Evolutionary conservation across 306 rosid genomes (phyloP), one percentile per base, ranked within the genome.

Genomic region (Hippophae tibetana): DNA sequence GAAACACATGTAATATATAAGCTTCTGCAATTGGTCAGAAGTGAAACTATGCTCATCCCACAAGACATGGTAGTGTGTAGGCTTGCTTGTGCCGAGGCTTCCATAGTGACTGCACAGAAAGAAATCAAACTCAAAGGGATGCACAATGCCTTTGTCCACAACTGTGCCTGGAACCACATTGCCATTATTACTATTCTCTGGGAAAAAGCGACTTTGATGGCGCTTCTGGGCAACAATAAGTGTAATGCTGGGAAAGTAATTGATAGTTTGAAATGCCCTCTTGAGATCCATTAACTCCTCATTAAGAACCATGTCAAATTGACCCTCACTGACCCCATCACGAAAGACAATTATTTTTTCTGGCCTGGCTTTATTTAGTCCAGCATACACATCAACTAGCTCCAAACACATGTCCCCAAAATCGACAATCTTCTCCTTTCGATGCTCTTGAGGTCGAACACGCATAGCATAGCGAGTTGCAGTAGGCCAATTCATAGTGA

Each of bases 261-360:
- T 68, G 25, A 40, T 43, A 9, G 56, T 43, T 45, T 53, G 54
- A 43, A 84, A 66, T 42, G 64, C 82, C 65, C 57, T 50, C 73
- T 72, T 78, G 74, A 87, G 26, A 66, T 80, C 95, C 7, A 25
- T 57, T 0, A 87, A 68, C 77, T 87, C 95, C 56, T 87, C 87
- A 54, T 87, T 84, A 18, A 87, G 89, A 74, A 78, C 95, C 95
- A 87, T 87, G 64, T 87, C 89, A 70, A 87, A 87, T 47, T 87
- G 93, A 45, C 79, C 78, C 60, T 82, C 93, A 14, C 93, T 80
- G 5, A 87, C 95, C 58, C 95, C 95, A 68, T 84, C 93, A 2
- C 93, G 89, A 18, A 87, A 87, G 62, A 87, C 31, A 46, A 87
- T 72, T 59, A 87, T 78, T 62, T 67, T 80, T 13, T 63, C 74